phyloP scores from a whole-genome alignment of 2,329 filamentous ascomycete genomes.

The Fulvia fulva region DNA sequence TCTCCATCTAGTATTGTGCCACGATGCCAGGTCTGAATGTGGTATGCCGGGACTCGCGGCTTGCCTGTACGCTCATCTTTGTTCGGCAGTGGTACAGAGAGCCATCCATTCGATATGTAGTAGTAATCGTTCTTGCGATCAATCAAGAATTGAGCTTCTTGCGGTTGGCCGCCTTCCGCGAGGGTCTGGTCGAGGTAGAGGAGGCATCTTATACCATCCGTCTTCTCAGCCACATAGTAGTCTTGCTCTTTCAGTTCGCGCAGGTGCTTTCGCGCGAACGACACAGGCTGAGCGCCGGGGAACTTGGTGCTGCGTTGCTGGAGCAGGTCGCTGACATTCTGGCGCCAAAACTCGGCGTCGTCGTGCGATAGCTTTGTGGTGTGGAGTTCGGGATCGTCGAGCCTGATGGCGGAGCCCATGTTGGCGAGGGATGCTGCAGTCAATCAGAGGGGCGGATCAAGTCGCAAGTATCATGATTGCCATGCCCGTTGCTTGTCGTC shows the following conservation, averaged over 20 bases:
- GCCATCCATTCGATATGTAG: constrained; percentile 62
- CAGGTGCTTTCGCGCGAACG: constrained; percentile 77
- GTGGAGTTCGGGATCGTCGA: background rate
- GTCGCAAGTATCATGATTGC: background rate
- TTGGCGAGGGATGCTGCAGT: background rate
- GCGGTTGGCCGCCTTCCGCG: constrained; percentile 28
- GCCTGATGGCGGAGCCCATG: constrained; percentile 13
- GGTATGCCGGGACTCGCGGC: constrained; percentile 10
- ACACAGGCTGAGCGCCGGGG: constrained; percentile 90
- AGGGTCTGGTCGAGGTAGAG: constrained; percentile 72
- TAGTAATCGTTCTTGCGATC: constrained; percentile 98
- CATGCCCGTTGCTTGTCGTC: background rate
- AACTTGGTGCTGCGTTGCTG: constrained; percentile 65
- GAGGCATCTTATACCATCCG: constrained; percentile 92
- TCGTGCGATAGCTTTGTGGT: constrained; percentile 17
- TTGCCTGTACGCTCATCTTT: constrained; percentile 24
- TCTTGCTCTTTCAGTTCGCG: constrained; percentile 77
- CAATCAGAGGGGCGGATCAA: background rate
- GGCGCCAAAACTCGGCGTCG: constrained; percentile 26
- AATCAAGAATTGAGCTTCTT: constrained; percentile 74
- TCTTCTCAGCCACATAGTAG: constrained; percentile 98
- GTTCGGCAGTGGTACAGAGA: constrained; percentile 76
- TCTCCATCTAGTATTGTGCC: constrained; percentile 89
- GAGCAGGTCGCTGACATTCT: constrained; percentile 54
- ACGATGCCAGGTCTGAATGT: constrained; percentile 64